phyloP scores from a whole-genome alignment of 306 rosid species.

The Parietaria judaica region DNA sequence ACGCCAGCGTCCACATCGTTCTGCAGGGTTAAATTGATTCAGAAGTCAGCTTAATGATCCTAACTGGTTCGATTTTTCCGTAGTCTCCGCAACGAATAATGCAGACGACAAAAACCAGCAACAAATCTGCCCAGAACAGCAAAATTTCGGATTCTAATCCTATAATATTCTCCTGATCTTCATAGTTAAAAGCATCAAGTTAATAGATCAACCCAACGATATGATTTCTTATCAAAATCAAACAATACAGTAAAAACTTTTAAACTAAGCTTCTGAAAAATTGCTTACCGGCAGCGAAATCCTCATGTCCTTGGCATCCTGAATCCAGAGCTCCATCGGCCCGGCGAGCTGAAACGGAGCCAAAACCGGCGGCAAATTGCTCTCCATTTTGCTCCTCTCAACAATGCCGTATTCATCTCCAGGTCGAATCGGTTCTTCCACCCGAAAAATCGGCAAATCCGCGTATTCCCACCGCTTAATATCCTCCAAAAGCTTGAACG shows the following conservation, averaged over 20 bases:
- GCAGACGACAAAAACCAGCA: background rate
- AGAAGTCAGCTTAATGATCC: background rate
- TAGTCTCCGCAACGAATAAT: background rate
- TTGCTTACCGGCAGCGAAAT: constrained; percentile 67
- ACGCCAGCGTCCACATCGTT: constrained; percentile 98
- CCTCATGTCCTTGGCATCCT: constrained; percentile 79
- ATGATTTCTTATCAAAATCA: too few species aligned
- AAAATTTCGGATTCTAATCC: background rate
- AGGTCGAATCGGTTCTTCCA: constrained; percentile 31
- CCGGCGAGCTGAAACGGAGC: constrained; percentile 95
- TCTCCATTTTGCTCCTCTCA: constrained; percentile 23
- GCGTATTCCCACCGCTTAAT: constrained; percentile 76
- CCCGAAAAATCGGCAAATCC: constrained; percentile 72
- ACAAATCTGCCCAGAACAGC: background rate
- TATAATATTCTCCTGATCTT: background rate
- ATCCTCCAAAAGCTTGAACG: constrained; percentile 81
- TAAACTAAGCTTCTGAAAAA: background rate
- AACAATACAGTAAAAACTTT: background rate
- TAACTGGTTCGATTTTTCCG: too few species aligned
- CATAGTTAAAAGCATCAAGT: background rate
- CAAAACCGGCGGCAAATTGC: constrained; percentile 64
- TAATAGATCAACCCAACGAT: background rate
- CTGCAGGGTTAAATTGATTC: constrained; percentile 36
- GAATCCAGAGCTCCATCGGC: constrained; percentile 96
- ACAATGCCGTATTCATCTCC: constrained; percentile 35